These are phyloP conservation scores for Karstenula rhodostoma DNA, from an alignment of 2,329 filamentous ascomycete genomes.

Conservation along the genomic window DNA sequence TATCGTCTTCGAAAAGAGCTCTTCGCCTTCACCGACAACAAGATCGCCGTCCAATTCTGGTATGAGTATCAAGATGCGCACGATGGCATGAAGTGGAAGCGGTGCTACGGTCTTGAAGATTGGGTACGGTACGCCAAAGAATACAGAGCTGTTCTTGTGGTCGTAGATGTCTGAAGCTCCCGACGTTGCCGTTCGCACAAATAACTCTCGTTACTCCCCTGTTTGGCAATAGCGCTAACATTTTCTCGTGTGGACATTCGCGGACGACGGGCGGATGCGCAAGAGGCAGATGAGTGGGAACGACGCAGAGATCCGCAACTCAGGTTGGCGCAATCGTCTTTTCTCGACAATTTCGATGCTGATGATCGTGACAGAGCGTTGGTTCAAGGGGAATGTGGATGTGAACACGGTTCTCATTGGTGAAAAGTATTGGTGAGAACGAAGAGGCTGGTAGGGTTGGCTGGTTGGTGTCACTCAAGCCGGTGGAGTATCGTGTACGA, in stretches of 20 bases:
- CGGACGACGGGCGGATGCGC: slow-evolving; percentile 72
- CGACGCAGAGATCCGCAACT: slow-evolving; percentile 69
- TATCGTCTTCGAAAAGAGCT: slow-evolving; percentile 84
- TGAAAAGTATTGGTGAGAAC: slow-evolving; percentile 69
- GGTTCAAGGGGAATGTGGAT: slow-evolving; percentile 75
- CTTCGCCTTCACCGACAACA: slow-evolving; percentile 77
- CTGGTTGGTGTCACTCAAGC: slow-evolving; percentile 56
- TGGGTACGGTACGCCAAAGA: slow-evolving; percentile 49
- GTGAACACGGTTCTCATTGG: slow-evolving; percentile 72
- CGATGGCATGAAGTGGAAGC: slow-evolving; percentile 69
- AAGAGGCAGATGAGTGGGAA: slow-evolving; percentile 82
- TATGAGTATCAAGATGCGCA: slow-evolving; percentile 77
- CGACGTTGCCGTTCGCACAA: too few species aligned
- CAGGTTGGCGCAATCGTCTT: slow-evolving; percentile 25
- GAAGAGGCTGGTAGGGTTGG: not conserved
- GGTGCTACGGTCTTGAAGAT: slow-evolving; percentile 85
- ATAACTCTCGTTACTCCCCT: too few species aligned
- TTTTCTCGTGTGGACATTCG: too few species aligned
- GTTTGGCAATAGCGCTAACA: too few species aligned
- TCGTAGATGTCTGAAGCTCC: not conserved
- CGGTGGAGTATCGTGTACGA: slow-evolving; percentile 81
- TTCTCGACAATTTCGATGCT: slow-evolving; percentile 9
- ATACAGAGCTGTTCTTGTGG: too few species aligned
- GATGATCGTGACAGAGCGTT: slow-evolving; percentile 59
- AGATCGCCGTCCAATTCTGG: slow-evolving; percentile 91